Evolutionary conservation across 371 early-diverging fungal genomes (phyloP), one percentile per base, ranked within the genome.

Genomic region (Mucor lusitanicus): DNA sequence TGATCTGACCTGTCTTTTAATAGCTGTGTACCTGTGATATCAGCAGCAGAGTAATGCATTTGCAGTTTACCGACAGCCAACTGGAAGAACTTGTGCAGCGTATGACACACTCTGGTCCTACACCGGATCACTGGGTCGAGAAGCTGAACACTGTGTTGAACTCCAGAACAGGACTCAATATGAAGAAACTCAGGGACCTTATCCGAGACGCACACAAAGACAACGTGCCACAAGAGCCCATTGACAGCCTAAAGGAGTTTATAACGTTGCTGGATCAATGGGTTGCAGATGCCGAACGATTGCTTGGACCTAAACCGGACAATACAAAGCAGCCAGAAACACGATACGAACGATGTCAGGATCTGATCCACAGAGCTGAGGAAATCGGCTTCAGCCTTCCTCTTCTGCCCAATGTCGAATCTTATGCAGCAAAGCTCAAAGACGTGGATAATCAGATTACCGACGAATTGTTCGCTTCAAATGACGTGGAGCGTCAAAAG

Each of bases 1-100:
- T n/a, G 25, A 27, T 25, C 30, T 56, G 13, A 53, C 27, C 23
- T 53, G 9, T 17, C 23, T 25, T 53, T 23, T 0, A 30, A 21
- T 67, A 88, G 86, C 72, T 87, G 25, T 91, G 90, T 71, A 50
- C 76, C 35, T 90, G 90, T 58, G 82, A 79, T 40, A 21, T 50
- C 9, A 68, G 78, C 1, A 69, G 75, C 12, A 83, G 79, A 35
- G 79, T 77, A 9, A 63, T 90, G 46, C 70, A 83, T 15, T 33
- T 85, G 3, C 82, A 90, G 21, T 85, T 77, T 62, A 72, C 87
- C 3, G 91, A 91, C 60, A 67, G 72, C 17, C 69, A 88, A 53
- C 73, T 91, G 7, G 63, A 67, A 11, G 79, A 80, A 11, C 60
- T 88, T 7, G 68, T 72, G 2, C 65, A 78, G 35, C 59, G 53